A percentile compares a stretch with the other conserved stretches of the same genome.
Evolutionary conservation across 208 protist genomes (phyloP).

Genomic region (Naegleria lovaniensis): DNA sequence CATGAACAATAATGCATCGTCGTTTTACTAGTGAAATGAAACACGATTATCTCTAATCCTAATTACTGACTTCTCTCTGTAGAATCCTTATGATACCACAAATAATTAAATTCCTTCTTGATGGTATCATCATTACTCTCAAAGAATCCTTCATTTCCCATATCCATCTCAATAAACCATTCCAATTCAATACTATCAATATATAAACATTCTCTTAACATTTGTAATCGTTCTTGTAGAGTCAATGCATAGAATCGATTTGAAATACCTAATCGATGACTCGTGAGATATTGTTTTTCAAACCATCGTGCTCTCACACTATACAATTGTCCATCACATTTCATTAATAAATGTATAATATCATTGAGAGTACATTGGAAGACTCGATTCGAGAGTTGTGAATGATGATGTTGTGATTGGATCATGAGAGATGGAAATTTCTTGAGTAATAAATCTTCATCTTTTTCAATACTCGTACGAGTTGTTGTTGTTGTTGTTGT

Average conservation of each 20-base stretch:
- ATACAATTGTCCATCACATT: neutral
- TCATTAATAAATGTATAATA: neutral
- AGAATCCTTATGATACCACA: no score
- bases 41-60: no score
- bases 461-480: no score
- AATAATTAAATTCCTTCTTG: no score
- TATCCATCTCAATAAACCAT: neutral
- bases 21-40: no score
- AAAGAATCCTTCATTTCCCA: no score
- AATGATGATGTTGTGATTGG: neutral
- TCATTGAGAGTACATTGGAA: neutral
- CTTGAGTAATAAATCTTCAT: neutral
- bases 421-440: neutral
- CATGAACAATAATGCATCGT: no score
- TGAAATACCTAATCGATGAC: no score
- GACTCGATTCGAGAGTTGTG: neutral
- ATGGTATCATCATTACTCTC: no score
- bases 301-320: neutral
- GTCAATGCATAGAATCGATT: neutral
- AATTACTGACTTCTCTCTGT: no score
- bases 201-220: neutral
- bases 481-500: no score
- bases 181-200: neutral
- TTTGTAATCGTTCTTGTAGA: neutral
- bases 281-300: no score